A percentile compares a stretch with the other conserved stretches of the same genome.
These are phyloP conservation scores for Solanum chiquidenum DNA, from an alignment of 257 asterid genomes.

Conservation along the genomic window DNA sequence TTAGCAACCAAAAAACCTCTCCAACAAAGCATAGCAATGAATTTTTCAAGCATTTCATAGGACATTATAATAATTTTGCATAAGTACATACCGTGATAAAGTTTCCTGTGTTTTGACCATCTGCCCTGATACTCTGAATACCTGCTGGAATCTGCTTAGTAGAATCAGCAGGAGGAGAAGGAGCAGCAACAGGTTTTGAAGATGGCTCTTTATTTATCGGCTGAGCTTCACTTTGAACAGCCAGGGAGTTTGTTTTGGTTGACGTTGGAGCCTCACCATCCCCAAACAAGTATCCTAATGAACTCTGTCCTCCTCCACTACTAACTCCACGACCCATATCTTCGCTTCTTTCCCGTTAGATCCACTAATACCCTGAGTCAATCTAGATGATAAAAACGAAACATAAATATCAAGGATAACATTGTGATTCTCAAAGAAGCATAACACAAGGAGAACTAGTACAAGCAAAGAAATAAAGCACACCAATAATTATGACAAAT, in stretches of 20 bases:
- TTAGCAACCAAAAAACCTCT: background rate
- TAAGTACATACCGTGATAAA: background rate
- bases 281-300: slow-evolving; percentile 1
- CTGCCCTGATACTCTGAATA: background rate
- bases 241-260: background rate
- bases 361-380: background rate
- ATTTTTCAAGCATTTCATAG: background rate
- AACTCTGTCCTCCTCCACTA: background rate
- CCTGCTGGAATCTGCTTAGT: background rate
- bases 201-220: background rate
- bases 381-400: background rate
- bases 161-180: background rate
- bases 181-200: background rate
- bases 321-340: slow-evolving; percentile 5
- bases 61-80: background rate
- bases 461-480: background rate
- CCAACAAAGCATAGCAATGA: background rate
- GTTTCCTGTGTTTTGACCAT: background rate
- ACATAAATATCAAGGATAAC: background rate
- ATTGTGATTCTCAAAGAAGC: background rate
- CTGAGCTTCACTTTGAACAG: background rate
- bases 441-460: background rate
- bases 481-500: background rate
- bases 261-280: background rate
- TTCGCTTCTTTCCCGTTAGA: background rate